Conservation (phyloP, 306 rosid species). For the Chamaecrista fasciculata region DNA sequence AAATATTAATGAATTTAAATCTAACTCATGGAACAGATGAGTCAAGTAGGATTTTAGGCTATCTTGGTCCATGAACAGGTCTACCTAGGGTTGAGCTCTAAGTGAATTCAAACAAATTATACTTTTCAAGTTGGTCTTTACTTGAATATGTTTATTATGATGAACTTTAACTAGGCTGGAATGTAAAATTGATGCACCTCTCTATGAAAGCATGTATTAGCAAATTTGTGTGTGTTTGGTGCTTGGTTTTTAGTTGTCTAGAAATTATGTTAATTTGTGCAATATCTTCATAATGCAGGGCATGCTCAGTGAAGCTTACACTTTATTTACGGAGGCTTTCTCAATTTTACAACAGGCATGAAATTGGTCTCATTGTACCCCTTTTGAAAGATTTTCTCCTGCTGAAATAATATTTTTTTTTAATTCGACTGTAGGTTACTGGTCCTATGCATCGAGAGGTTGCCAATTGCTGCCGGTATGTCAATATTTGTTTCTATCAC, state of each 20-base stretch:
- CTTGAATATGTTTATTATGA: background rate
- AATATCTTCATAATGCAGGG: slow-evolving; percentile 59
- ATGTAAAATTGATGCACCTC: background rate
- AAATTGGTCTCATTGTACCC: slow-evolving; percentile 19
- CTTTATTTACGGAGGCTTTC: slow-evolving; percentile 93
- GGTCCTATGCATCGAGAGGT: slow-evolving; percentile 99
- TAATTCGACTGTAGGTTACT: slow-evolving; percentile 65
- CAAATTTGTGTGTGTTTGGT: background rate
- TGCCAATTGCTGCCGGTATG: slow-evolving; percentile 96
- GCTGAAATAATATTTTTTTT: slow-evolving; percentile 21
- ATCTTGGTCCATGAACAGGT: too few species aligned
- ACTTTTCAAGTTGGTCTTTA: background rate
- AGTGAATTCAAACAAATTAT: background rate
- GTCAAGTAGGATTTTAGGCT: too few species aligned
- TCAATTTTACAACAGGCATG: slow-evolving; percentile 94
- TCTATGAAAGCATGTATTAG: background rate
- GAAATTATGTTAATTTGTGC: background rate
- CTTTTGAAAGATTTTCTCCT: slow-evolving; percentile 15
- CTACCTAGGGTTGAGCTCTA: background rate
- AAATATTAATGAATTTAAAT: too few species aligned
- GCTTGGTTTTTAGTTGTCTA: background rate
- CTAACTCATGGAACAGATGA: too few species aligned
- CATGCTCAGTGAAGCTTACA: slow-evolving; percentile 94
- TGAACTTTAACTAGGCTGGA: background rate
- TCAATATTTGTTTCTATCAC: slow-evolving; percentile 18